These are phyloP conservation scores for Lepidium aucheri DNA, from an alignment of 345 rosid genomes.

Conservation along the genomic window DNA sequence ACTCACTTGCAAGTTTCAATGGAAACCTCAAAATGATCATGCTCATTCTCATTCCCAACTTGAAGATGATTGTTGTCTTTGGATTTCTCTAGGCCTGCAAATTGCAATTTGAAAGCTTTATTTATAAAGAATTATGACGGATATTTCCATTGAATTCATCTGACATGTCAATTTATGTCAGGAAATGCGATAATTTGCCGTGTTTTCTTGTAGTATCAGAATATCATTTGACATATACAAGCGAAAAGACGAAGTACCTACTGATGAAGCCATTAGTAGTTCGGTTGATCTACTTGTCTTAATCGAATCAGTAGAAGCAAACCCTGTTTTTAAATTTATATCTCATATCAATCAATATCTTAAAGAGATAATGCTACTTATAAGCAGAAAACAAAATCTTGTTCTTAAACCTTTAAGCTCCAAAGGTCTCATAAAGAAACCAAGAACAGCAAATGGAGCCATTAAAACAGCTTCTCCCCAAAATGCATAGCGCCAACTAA, in stretches of 20 bases:
- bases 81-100: background rate
- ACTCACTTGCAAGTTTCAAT: slow-evolving; percentile 10
- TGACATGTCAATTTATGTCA: too few relatives aligned
- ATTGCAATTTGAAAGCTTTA: background rate
- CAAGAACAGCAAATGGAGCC: slow-evolving; percentile 78
- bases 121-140: too few relatives aligned
- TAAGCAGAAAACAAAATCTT: background rate
- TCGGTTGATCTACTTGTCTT: background rate
- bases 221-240: background rate
- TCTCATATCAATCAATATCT: background rate
- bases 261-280: slow-evolving; percentile 1
- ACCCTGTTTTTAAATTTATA: background rate
- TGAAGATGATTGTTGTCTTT: slow-evolving; percentile 10
- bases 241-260: background rate
- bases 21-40: slow-evolving; percentile 1
- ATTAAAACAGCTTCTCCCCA: slow-evolving; percentile 79
- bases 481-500: slow-evolving; percentile 75
- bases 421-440: slow-evolving; percentile 71
- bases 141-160: too few relatives aligned
- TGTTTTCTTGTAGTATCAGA: too few relatives aligned
- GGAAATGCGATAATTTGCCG: too few relatives aligned
- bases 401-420: slow-evolving; percentile 53
- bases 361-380: background rate
- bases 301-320: background rate
- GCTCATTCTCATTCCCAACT: slow-evolving; percentile 3